A percentile compares a stretch with the other conserved stretches of the same genome.
phyloP scores from a whole-genome alignment of 371 early-diverging fungal genomes.

The Massospora cicadina region DNA sequence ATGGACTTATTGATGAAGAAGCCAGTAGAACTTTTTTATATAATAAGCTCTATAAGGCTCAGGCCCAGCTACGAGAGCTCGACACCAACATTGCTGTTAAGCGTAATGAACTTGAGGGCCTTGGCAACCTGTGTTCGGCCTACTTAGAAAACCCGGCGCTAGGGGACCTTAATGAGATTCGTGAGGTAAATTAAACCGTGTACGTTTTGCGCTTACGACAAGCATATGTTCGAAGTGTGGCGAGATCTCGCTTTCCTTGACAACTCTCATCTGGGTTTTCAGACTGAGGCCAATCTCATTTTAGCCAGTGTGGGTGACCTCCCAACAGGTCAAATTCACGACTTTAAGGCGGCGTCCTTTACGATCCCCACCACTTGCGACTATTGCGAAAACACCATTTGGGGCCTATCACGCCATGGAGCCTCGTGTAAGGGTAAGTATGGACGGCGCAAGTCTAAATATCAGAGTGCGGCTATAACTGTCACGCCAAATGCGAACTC shows the following conservation, averaged over 20 bases:
- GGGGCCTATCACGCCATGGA: slow-evolving; percentile 60
- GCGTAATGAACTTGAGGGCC: slow-evolving; percentile 26
- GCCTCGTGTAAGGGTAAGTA: slow-evolving; percentile 40
- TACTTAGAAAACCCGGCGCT: slow-evolving; percentile 21
- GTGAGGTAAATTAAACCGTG: slow-evolving; percentile 3
- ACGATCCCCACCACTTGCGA: slow-evolving; percentile 68
- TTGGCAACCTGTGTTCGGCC: slow-evolving; percentile 23
- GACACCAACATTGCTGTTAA: slow-evolving; percentile 26
- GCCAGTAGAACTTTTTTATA: slow-evolving; percentile 32
- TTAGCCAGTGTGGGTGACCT: slow-evolving; percentile 32
- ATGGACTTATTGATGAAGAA: slow-evolving; percentile 31
- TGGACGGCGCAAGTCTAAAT: not conserved
- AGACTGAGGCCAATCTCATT: slow-evolving; percentile 36
- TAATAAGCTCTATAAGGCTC: slow-evolving; percentile 38
- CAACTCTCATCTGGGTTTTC: slow-evolving; percentile 25
- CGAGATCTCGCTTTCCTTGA: slow-evolving; percentile 29
- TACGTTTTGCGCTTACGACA: slow-evolving; percentile 12
- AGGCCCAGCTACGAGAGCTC: slow-evolving; percentile 22
- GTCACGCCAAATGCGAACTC: slow-evolving; percentile 72
- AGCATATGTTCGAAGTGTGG: slow-evolving; percentile 27
- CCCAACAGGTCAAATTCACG: slow-evolving; percentile 28
- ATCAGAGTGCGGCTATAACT: slow-evolving; percentile 59
- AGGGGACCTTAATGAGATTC: slow-evolving; percentile 22
- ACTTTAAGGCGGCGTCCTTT: slow-evolving; percentile 52
- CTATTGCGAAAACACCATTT: slow-evolving; percentile 48